Evolutionary conservation across 306 rosid genomes (phyloP), one percentile per base, ranked within the genome.

Genomic region (Prunus mongolica): DNA sequence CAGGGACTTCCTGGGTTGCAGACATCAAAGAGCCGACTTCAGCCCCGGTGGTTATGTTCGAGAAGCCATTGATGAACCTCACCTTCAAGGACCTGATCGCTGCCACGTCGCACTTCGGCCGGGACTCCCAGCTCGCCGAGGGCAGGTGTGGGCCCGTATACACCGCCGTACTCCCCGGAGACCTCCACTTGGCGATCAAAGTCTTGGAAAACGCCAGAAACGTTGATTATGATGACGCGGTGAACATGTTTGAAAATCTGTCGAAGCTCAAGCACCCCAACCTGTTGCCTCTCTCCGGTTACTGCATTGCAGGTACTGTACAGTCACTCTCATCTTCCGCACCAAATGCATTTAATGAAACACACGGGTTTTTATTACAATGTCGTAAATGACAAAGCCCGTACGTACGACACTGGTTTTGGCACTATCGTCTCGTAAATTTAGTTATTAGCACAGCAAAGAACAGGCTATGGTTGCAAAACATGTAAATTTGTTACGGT

Each of bases 101-200:
- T 16, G 93, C 96, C 89, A 95, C 99, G 87, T 92, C 99, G 78
- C 92, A 89, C 83, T 95, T 95, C 75, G 99, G 99, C 12, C 89
- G 87, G 58, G 99, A 95, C 82, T 90, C 97, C n/a, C 91, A 85
- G 55, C 92, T 95, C 0, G 93, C 96, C 0, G 93, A 95, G 57
- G 97, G 97, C 0, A 85, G 97, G 77, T 92, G 97, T 79, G 99
- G 97, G 69, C 99, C 99, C 18, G 97, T 92, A 2, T 95, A 95
- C 80, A 82, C 91, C 11, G 97, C 97, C 24, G 93, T 95, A 1
- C 74, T 95, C 0, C 91, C 96, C 0, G 97, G 99, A 0, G 99
- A 95, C 8, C 79, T 95, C 82, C 96, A 92, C 96, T 93, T 95
- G 92, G 97, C 92, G 12, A 95, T 95, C 82, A 95, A 95, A 61